Percentiles rank a stretch among this genome's conserved stretches.
Evolutionary conservation across 768 basidiomycete genomes (phyloP).

Genomic region (Suillus fuscotomentosus): DNA sequence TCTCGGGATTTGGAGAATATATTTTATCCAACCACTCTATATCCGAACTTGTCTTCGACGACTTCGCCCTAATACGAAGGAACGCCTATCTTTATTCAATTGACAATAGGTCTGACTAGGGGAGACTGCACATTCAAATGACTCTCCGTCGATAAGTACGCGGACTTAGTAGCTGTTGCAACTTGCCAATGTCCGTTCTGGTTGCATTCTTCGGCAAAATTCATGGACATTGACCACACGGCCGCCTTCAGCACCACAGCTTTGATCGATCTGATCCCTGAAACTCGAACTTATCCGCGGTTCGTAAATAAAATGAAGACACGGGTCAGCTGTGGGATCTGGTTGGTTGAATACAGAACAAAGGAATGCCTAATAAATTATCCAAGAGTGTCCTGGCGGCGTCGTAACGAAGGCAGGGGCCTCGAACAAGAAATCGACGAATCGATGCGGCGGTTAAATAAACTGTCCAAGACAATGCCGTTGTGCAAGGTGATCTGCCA

Average conservation of each 20-base stretch:
- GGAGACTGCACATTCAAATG: neutral
- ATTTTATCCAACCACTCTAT: neutral
- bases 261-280: neutral
- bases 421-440: constrained; percentile 95
- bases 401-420: constrained; percentile 89
- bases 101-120: neutral
- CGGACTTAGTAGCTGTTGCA: neutral
- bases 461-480: constrained; percentile 97
- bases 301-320: neutral
- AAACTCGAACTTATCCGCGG: neutral
- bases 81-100: neutral
- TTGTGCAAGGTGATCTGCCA: constrained; percentile 63
- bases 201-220: neutral
- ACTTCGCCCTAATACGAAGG: neutral
- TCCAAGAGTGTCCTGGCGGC: constrained; percentile 97
- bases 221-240: neutral
- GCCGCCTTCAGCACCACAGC: neutral
- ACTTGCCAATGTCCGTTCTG: neutral
- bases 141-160: neutral
- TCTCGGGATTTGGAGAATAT: neutral
- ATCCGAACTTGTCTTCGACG: neutral
- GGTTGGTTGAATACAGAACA: neutral
- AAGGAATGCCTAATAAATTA: constrained; percentile 46
- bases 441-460: constrained; percentile 89
- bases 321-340: neutral